phyloP scores from a whole-genome alignment of 495 filamentous ascomycete species.

The Daldinia decipiens region DNA sequence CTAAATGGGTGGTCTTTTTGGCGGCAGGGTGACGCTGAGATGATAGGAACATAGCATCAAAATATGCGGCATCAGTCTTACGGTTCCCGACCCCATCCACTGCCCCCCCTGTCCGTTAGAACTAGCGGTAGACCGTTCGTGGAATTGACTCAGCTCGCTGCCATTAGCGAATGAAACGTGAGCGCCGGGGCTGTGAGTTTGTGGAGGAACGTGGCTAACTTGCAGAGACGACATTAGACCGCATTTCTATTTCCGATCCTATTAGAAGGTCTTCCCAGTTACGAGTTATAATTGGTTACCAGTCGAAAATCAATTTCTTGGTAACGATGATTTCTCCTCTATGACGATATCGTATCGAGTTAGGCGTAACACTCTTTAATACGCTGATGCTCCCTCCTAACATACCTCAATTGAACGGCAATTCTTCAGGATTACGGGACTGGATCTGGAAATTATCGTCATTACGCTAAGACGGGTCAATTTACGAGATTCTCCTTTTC shows the following conservation, averaged over 20 bases:
- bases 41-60: neutral
- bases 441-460: neutral
- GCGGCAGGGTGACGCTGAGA: neutral
- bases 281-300: conserved; percentile 21
- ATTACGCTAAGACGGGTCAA: neutral
- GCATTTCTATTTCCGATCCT: conserved; percentile 3
- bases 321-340: conserved; percentile 1
- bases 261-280: neutral
- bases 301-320: neutral
- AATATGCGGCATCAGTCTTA: conserved; percentile 8
- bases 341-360: neutral
- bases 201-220: conserved; percentile 21
- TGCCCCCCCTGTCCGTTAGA: conserved; percentile 1
- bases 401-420: neutral
- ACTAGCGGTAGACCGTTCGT: conserved; percentile 5
- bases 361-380: neutral
- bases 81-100: neutral
- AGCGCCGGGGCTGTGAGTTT: conserved; percentile 5
- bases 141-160: neutral
- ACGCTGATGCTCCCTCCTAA: neutral
- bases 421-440: neutral
- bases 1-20: neutral
- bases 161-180: conserved; percentile 14
- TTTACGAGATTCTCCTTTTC: neutral
- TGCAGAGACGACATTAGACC: conserved; percentile 1